Evolutionary conservation across 108 stramenopile genomes (phyloP).

Genomic region (Stephanodiscus minutulus): DNA sequence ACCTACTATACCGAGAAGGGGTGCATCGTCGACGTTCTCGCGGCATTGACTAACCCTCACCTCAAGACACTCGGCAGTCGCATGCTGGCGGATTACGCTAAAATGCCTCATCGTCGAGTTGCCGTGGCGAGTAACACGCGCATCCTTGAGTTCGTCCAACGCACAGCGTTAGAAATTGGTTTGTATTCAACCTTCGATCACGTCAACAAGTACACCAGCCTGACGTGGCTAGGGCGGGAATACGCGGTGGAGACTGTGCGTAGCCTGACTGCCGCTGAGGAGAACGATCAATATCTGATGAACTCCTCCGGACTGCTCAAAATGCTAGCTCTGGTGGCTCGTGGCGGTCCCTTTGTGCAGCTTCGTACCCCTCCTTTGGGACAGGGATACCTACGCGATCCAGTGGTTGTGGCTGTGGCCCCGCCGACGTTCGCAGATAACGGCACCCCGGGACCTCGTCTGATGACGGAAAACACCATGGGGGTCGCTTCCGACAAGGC

Average conservation of each 20-base stretch:
- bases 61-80: conserved; percentile 79
- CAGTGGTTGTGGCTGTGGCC: conserved; percentile 22
- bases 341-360: conserved; percentile 80
- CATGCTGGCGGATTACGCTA: conserved; percentile 91
- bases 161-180: conserved; percentile 66
- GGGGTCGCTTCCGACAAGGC: conserved; percentile 81
- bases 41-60: conserved; percentile 75
- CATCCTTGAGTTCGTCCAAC: conserved; percentile 81
- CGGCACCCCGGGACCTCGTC: conserved; percentile 36
- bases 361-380: not conserved
- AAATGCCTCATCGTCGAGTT: conserved; percentile 83
- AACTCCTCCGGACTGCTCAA: conserved; percentile 68
- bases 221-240: conserved; percentile 80
- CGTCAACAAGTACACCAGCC: conserved; percentile 41
- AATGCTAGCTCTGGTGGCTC: conserved; percentile 76
- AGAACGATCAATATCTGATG: conserved; percentile 85
- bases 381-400: not conserved
- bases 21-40: conserved; percentile 77
- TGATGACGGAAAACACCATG: conserved; percentile 36
- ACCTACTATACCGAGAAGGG: conserved; percentile 88
- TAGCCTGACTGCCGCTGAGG: conserved; percentile 87
- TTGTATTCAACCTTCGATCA: conserved; percentile 13
- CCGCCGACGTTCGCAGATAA: conserved; percentile 27
- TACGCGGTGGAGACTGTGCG: conserved; percentile 90
- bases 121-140: conserved; percentile 80